Evolutionary conservation across 495 filamentous ascomycete genomes (phyloP).

Genomic region (Aspergillus leporis): DNA sequence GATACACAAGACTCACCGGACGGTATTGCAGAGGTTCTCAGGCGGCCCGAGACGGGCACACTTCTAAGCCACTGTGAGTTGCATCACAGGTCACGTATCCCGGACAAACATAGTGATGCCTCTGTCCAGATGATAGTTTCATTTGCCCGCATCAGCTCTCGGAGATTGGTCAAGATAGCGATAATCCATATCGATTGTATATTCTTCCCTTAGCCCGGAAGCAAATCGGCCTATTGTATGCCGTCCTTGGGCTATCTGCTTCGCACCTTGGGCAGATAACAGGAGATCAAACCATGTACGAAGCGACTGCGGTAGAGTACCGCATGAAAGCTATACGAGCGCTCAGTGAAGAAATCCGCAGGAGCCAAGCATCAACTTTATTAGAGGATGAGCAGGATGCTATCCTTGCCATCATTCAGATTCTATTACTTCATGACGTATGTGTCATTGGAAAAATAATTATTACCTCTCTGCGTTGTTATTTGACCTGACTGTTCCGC

Average conservation of each 20-base stretch:
- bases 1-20: slow-evolving; percentile 1
- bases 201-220: slow-evolving; percentile 38
- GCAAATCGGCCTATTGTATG: slow-evolving; percentile 36
- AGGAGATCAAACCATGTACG: slow-evolving; percentile 25
- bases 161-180: slow-evolving; percentile 18
- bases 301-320: slow-evolving; percentile 35
- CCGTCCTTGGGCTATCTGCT: slow-evolving; percentile 37
- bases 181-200: slow-evolving; percentile 40
- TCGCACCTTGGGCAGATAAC: slow-evolving; percentile 35
- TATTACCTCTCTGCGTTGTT: too few species aligned
- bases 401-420: slow-evolving; percentile 39
- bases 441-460: slow-evolving; percentile 7
- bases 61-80: slow-evolving; percentile 33
- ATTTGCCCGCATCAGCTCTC: slow-evolving; percentile 44
- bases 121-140: slow-evolving; percentile 30
- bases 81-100: not conserved
- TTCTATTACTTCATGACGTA: slow-evolving; percentile 42
- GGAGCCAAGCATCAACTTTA: slow-evolving; percentile 28
- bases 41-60: slow-evolving; percentile 13
- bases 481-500: not conserved
- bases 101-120: slow-evolving; percentile 4
- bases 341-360: slow-evolving; percentile 29
- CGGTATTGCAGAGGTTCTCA: slow-evolving; percentile 13
- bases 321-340: slow-evolving; percentile 38
- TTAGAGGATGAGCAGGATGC: slow-evolving; percentile 35